These are phyloP conservation scores for Colletotrichum sp. DNA, from an alignment of 2,329 filamentous ascomycete species.

Conservation along the genomic window DNA sequence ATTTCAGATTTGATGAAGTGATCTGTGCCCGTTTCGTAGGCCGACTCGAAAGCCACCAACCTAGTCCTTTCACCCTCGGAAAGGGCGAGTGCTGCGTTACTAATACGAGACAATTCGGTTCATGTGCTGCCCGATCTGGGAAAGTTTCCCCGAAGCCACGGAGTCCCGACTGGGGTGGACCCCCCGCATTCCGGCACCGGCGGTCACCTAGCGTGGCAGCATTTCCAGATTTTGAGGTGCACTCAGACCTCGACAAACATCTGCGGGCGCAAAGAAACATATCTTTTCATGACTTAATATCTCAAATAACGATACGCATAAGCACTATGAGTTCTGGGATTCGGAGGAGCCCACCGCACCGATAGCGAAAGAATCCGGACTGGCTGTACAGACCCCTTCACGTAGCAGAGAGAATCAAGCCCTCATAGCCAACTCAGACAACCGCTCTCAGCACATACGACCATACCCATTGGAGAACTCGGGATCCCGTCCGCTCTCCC, in stretches of 20 bases:
- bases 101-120: neutral
- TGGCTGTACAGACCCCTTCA: neutral
- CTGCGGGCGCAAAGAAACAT: neutral
- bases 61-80: neutral
- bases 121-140: neutral
- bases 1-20: neutral
- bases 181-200: neutral
- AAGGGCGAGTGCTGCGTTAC: neutral
- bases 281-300: neutral
- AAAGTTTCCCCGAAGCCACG: neutral
- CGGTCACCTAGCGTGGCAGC: neutral
- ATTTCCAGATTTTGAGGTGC: neutral
- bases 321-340: rapidly evolving
- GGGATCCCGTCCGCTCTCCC: neutral
- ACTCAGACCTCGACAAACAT: neutral
- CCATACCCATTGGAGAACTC: neutral
- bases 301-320: rapidly evolving
- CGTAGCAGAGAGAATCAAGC: neutral
- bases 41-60: neutral
- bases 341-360: neutral
- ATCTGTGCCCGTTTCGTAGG: neutral
- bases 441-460: rapidly evolving
- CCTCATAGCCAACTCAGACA: neutral
- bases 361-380: neutral
- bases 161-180: neutral